Conservation (phyloP, 306 rosid species). For the Begonia loranthoides region DNA sequence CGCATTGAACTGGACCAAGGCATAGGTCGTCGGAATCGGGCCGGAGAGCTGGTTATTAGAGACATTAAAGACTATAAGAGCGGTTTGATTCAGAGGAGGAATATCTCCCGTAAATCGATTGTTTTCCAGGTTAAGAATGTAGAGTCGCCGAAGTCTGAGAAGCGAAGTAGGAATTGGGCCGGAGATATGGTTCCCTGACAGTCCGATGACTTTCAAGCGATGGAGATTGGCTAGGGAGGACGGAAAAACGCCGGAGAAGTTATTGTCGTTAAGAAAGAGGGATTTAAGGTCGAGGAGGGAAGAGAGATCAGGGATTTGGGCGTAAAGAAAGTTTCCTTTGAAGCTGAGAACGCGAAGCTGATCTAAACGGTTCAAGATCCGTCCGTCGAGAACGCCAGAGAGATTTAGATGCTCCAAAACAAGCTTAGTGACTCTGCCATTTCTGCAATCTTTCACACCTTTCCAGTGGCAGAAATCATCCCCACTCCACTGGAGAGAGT, state of each 20-base stretch:
- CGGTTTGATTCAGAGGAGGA: slow-evolving; percentile 66
- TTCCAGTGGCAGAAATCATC: slow-evolving; percentile 50
- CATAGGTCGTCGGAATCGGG: slow-evolving; percentile 44
- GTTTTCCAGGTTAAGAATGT: slow-evolving; percentile 47
- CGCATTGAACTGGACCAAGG: slow-evolving; percentile 45
- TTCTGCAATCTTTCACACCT: slow-evolving; percentile 60
- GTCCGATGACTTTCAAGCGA: slow-evolving; percentile 54
- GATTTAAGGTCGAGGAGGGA: slow-evolving; percentile 64
- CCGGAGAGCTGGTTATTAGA: slow-evolving; percentile 82
- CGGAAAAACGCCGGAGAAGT: slow-evolving; percentile 68
- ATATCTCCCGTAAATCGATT: slow-evolving; percentile 47
- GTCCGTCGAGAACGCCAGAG: slow-evolving; percentile 40
- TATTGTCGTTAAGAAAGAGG: slow-evolving; percentile 49
- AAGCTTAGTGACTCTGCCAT: slow-evolving; percentile 70
- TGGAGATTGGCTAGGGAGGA: slow-evolving; percentile 48
- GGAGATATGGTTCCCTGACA: slow-evolving; percentile 48
- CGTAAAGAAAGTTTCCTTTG: slow-evolving; percentile 64
- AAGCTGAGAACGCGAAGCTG: slow-evolving; percentile 88
- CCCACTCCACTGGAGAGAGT: slow-evolving; percentile 55
- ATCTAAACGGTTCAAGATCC: slow-evolving; percentile 52
- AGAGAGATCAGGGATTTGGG: slow-evolving; percentile 63
- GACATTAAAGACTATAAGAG: slow-evolving; percentile 60
- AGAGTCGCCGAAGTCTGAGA: slow-evolving; percentile 51
- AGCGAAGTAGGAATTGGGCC: slow-evolving; percentile 51
- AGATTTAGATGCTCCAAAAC: slow-evolving; percentile 58